Evolutionary conservation across 495 filamentous ascomycete species (phyloP).

Genomic region (Tuber umbilicatum): DNA sequence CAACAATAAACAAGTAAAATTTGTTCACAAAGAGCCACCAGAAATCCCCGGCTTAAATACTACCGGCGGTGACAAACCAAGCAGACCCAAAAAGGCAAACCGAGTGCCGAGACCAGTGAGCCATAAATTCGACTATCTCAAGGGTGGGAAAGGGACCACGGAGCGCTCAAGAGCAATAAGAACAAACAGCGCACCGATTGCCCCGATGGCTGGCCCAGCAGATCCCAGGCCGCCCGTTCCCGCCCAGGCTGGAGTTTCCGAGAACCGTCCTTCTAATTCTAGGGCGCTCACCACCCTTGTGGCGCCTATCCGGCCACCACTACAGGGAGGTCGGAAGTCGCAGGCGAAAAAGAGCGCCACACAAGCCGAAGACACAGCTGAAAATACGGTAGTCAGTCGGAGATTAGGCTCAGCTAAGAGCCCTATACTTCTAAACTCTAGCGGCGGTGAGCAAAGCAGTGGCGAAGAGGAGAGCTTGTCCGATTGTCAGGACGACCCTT

Average conservation of each 20-base stretch:
- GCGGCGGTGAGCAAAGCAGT: neutral
- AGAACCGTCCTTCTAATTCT: neutral
- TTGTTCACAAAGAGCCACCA: conserved; percentile 40
- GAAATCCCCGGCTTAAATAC: conserved; percentile 5
- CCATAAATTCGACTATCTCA: conserved; percentile 30
- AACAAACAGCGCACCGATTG: neutral
- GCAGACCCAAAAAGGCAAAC: conserved; percentile 31
- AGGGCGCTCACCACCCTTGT: neutral
- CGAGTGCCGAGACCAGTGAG: conserved; percentile 12
- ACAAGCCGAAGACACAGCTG: neutral
- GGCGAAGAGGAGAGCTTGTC: neutral
- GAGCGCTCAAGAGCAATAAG: conserved; percentile 27
- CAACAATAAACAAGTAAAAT: conserved; percentile 39
- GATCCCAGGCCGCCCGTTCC: neutral
- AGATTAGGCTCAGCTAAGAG: neutral
- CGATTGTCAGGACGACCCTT: neutral
- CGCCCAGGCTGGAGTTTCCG: neutral
- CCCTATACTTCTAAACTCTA: neutral
- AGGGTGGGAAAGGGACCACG: conserved; percentile 37
- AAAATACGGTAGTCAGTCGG: neutral
- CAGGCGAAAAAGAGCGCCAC: neutral
- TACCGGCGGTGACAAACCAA: conserved; percentile 21
- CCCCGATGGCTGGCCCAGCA: neutral
- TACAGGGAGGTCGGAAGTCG: neutral
- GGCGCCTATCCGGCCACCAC: neutral